Percentiles rank a stretch among this genome's conserved stretches.
phyloP scores from a whole-genome alignment of 805 yeast species.

The Cephaloascus fragrans region DNA sequence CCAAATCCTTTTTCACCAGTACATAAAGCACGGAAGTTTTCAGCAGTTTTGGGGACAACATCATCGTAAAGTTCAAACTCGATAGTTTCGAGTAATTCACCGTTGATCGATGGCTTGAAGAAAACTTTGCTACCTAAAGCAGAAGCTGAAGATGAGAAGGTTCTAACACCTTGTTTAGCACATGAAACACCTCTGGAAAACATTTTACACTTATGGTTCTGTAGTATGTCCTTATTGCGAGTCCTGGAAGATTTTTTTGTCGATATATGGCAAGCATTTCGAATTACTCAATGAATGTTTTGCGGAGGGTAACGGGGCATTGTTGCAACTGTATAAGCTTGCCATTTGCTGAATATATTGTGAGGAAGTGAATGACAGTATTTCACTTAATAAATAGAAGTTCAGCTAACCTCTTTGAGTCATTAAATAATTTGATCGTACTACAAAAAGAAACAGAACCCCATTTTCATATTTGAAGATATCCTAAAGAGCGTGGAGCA shows the following conservation, averaged over 20 bases:
- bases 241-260: neutral
- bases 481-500: too few species aligned
- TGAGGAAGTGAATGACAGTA: neutral
- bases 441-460: too few species aligned
- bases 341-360: neutral
- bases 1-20: slow-evolving; percentile 95
- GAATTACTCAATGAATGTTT: neutral
- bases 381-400: too few species aligned
- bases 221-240: neutral
- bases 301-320: neutral
- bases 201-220: neutral
- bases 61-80: slow-evolving; percentile 31
- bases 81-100: slow-evolving; percentile 30
- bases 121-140: slow-evolving; percentile 43
- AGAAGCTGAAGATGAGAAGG: slow-evolving; percentile 38
- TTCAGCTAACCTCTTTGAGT: too few species aligned
- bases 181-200: neutral
- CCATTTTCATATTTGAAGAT: too few species aligned
- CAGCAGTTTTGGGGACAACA: slow-evolving; percentile 65
- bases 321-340: neutral
- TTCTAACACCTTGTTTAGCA: slow-evolving; percentile 25
- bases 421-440: too few species aligned
- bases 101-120: slow-evolving; percentile 48
- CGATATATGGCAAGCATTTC: neutral
- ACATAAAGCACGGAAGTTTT: slow-evolving; percentile 71